Conservation (phyloP, 106 monocot genomes). For the Cymbidium sinense region DNA sequence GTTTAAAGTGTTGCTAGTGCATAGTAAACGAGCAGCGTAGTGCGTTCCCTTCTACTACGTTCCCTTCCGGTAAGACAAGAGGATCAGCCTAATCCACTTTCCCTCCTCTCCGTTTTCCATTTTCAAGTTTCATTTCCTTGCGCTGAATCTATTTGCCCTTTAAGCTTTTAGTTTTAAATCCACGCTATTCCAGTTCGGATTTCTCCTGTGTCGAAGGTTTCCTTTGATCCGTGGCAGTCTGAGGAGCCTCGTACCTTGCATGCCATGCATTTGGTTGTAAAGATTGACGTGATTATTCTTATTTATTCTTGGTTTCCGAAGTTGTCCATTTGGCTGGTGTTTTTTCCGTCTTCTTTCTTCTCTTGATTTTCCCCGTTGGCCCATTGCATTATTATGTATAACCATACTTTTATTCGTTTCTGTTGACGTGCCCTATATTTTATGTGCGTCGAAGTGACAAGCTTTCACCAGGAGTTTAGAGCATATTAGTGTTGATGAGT, state of each 20-base stretch:
- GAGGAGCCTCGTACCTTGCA: background rate
- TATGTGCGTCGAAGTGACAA: background rate
- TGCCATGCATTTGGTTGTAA: background rate
- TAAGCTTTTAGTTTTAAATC: background rate
- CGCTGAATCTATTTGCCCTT: background rate
- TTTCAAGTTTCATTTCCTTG: background rate
- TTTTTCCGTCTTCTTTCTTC: background rate
- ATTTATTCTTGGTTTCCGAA: background rate
- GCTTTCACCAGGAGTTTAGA: background rate
- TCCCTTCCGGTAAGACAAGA: background rate
- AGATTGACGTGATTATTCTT: background rate
- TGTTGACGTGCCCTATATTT: background rate
- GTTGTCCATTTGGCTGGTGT: background rate
- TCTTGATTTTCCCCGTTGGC: background rate
- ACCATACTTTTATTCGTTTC: background rate
- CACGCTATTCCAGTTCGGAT: background rate
- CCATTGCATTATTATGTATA: no score
- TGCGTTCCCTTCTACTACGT: conserved; percentile 1
- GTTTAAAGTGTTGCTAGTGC: background rate
- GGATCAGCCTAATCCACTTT: background rate
- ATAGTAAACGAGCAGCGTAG: background rate
- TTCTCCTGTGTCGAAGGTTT: background rate
- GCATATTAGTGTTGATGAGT: background rate
- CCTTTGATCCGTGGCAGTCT: background rate
- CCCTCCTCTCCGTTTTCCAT: background rate